These are phyloP conservation scores for Sorghum bicolor DNA, from an alignment of 176 grass and related monocot species.

Conservation along the genomic window DNA sequence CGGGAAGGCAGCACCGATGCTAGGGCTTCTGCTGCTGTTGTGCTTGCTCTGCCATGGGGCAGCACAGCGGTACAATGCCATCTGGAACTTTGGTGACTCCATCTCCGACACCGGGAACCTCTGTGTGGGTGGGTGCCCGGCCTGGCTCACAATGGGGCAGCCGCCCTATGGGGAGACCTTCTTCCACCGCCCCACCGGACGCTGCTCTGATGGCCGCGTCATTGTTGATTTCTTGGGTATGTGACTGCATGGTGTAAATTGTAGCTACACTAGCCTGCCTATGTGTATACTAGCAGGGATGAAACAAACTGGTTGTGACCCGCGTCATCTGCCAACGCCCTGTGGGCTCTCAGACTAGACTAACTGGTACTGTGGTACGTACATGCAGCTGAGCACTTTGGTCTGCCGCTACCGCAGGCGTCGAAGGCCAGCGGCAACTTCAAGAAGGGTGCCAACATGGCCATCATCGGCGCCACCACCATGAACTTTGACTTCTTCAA, in stretches of 20 bases:
- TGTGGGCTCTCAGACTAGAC: too few relatives aligned
- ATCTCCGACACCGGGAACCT: conserved; percentile 83
- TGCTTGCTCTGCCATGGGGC: background rate
- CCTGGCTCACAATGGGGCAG: conserved; percentile 60
- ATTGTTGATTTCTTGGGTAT: conserved; percentile 76
- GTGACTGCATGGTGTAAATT: background rate
- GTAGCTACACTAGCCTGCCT: too few relatives aligned
- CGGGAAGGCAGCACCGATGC: background rate
- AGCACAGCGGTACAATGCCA: conserved; percentile 51
- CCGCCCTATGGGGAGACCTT: conserved; percentile 74
- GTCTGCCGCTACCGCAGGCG: conserved; percentile 45
- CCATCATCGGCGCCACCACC: conserved; percentile 59
- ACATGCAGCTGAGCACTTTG: conserved; percentile 49
- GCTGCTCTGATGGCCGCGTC: conserved; percentile 77
- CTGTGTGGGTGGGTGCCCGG: conserved; percentile 50
- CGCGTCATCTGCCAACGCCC: too few relatives aligned
- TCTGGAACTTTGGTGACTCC: conserved; percentile 88
- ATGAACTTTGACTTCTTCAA: conserved; percentile 49
- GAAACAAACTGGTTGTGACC: too few relatives aligned
- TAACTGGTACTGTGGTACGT: too few relatives aligned
- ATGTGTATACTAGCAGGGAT: too few relatives aligned
- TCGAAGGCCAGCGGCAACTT: conserved; percentile 52
- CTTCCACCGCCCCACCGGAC: conserved; percentile 71
- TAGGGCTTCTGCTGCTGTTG: background rate
- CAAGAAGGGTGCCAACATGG: conserved; percentile 70